Evolutionary conservation across 352 stramenopile genomes (phyloP).

Genomic region (Phytophthora multivora): DNA sequence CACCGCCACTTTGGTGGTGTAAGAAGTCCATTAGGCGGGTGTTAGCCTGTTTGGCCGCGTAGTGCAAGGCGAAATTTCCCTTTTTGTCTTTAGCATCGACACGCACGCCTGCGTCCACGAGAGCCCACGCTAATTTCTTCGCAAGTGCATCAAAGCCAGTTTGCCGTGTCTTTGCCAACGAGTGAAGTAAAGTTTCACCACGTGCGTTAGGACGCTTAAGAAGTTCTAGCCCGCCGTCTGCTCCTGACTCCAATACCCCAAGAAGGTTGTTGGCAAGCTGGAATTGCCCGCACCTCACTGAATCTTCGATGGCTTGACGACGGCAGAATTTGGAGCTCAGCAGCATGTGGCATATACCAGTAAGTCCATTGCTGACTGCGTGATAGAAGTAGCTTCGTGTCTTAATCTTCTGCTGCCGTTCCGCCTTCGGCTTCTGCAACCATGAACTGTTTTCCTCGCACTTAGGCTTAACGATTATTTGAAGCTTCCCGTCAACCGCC

Average conservation of each 20-base stretch:
- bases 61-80: conserved; percentile 64
- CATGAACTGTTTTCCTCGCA: background rate
- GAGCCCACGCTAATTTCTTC: conserved; percentile 64
- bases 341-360: conserved; percentile 81
- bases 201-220: conserved; percentile 46
- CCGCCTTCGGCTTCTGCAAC: conserved; percentile 3
- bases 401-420: conserved; percentile 23
- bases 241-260: conserved; percentile 49
- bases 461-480: conserved; percentile 14
- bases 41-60: conserved; percentile 56
- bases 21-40: conserved; percentile 75
- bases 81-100: conserved; percentile 31
- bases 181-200: conserved; percentile 68
- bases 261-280: conserved; percentile 76
- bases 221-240: conserved; percentile 38
- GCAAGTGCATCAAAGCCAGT: conserved; percentile 57
- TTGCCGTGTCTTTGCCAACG: conserved; percentile 58
- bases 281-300: conserved; percentile 69
- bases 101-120: conserved; percentile 58
- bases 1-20: conserved; percentile 50
- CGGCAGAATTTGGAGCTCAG: conserved; percentile 74
- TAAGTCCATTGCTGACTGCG: conserved; percentile 68
- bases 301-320: conserved; percentile 77
- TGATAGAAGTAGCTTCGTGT: conserved; percentile 77
- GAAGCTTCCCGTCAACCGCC: conserved; percentile 56